Evolutionary conservation across 1,139 yeast species (phyloP), one percentile per base, ranked within the genome.

Genomic region (Suhomyces choctaworum): DNA sequence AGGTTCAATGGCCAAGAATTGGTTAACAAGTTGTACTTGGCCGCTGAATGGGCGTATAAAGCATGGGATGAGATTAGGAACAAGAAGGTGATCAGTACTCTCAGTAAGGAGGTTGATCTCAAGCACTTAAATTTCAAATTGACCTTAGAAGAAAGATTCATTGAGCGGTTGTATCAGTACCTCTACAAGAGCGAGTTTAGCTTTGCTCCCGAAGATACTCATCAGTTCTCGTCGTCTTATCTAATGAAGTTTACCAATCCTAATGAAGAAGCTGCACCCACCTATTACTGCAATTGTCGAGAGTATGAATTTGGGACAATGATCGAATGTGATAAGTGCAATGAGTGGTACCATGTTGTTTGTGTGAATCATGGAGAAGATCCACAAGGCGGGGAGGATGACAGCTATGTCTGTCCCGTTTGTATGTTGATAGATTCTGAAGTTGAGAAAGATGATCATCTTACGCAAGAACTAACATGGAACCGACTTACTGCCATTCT

Each of bases 321-420:
- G 95, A 76, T 85, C 31, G 87, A 81, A 47, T 88, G 96, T 60
- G 94, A 83, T 44, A 58, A 57, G 19, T 87, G 96, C 56, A 73
- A 76, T 34, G 95, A 86, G 52, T 84, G 94, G 94, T 87, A 78
- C 54, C 95, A 87, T 54, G 74, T 76, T 33, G 66, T 64, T 22
- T 88, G 96, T 59, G 66, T 87, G 26, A 72, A 72, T 62, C 47
- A 69, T 56, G 29, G 27, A 7, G 32, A 60, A 54, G 40, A 58
- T 52, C 50, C 51, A 15, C 54, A 50, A 19, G 43, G 46, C 3
- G 64, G 67, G 5, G 56, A 50, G 17, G 74, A 66, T 14, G 72
- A 66, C 7, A 78, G 47, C 16, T 71, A 79, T 52, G 56, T 70
- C 2, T 88, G 96, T 62, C 86, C 92, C 0, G 58, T 83, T 7